phyloP scores from a whole-genome alignment of 371 early-diverging fungal genomes.

The Mortierella sp. region DNA sequence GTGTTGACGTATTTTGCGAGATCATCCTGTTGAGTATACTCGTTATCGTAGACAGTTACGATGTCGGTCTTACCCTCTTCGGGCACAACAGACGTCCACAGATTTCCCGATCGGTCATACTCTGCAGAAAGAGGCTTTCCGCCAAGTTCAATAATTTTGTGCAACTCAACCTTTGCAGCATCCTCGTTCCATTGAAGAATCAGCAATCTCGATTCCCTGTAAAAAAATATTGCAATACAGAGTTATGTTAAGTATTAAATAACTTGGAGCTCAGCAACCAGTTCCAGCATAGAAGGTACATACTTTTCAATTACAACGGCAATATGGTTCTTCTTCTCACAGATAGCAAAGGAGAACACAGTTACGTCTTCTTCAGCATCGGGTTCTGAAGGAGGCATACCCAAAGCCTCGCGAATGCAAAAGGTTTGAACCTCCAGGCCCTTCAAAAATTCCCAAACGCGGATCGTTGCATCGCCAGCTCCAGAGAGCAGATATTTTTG shows the following conservation, averaged over 20 bases:
- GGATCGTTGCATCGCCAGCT: slow-evolving; percentile 88
- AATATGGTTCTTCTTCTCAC: slow-evolving; percentile 39
- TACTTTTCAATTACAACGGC: slow-evolving; percentile 53
- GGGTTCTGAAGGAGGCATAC: slow-evolving; percentile 50
- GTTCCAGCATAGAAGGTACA: neutral
- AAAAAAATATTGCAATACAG: neutral
- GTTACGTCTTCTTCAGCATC: slow-evolving; percentile 60
- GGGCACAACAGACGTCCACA: slow-evolving; percentile 40
- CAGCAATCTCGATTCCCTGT: slow-evolving; percentile 40
- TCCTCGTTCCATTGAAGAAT: slow-evolving; percentile 51
- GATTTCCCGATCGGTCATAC: slow-evolving; percentile 50
- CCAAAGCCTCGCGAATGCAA: slow-evolving; percentile 55
- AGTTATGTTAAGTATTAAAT: neutral
- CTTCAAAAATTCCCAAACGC: slow-evolving; percentile 80
- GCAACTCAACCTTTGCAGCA: slow-evolving; percentile 33
- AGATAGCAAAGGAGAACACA: slow-evolving; percentile 41
- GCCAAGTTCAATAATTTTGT: slow-evolving; percentile 38
- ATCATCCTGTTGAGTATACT: slow-evolving; percentile 34
- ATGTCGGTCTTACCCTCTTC: slow-evolving; percentile 25
- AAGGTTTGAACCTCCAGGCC: slow-evolving; percentile 61
- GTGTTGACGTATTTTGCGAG: slow-evolving; percentile 59
- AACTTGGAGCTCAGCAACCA: neutral
- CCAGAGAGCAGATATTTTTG: slow-evolving; percentile 77
- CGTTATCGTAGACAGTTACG: slow-evolving; percentile 29
- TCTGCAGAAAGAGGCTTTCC: slow-evolving; percentile 39